A percentile compares a stretch with the other conserved stretches of the same genome.
phyloP scores from a whole-genome alignment of 805 yeast species.

The Yamadazyma olivae region DNA sequence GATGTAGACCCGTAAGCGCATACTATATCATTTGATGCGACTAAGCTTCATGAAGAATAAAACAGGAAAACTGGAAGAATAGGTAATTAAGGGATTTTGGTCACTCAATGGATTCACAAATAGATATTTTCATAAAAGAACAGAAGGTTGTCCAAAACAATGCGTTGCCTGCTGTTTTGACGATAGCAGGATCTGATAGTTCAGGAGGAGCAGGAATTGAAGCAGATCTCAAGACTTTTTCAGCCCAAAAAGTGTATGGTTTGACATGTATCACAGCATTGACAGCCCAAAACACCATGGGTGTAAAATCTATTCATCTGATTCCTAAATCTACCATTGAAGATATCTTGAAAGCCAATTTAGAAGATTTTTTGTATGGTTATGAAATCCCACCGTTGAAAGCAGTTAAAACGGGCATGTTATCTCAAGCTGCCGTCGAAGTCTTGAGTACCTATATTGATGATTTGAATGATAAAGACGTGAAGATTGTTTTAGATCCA shows the following conservation, averaged over 20 bases:
- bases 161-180: constrained; percentile 21
- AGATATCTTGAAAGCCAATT: constrained; percentile 50
- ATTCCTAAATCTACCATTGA: constrained; percentile 44
- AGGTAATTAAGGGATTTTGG: too few relatives aligned
- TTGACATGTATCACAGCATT: constrained; percentile 74
- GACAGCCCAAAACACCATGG: constrained; percentile 71
- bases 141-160: background rate
- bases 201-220: constrained; percentile 94
- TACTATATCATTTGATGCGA: constrained; percentile 3
- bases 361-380: constrained; percentile 52
- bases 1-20: constrained; percentile 9
- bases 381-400: constrained; percentile 37
- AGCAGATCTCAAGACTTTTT: constrained; percentile 79
- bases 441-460: constrained; percentile 39
- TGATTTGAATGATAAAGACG: constrained; percentile 20
- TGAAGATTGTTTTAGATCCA: constrained; percentile 68
- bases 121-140: background rate
- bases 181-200: constrained; percentile 73
- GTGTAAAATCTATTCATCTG: constrained; percentile 42
- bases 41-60: background rate
- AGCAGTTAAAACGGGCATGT: constrained; percentile 79
- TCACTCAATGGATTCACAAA: background rate
- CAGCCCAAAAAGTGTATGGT: constrained; percentile 74
- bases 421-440: constrained; percentile 52
- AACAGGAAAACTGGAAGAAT: too few relatives aligned